Conservation (phyloP, 495 filamentous ascomycete genomes). For the Hyaloscypha variabilis region DNA sequence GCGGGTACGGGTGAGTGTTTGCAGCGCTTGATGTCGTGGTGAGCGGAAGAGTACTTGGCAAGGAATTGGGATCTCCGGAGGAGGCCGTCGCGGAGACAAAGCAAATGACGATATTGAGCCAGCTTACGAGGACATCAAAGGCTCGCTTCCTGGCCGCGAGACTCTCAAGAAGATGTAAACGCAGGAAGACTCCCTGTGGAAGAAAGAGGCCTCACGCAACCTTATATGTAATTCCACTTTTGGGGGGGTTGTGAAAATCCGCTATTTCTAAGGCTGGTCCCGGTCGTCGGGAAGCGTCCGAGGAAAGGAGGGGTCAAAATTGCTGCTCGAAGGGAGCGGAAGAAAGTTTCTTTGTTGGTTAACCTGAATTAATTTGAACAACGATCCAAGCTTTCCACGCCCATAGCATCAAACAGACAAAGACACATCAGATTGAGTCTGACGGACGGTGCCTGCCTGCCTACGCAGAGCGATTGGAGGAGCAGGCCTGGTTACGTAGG, state of each 20-base stretch:
- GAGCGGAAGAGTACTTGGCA: not conserved
- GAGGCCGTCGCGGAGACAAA: not conserved
- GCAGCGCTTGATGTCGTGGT: not conserved
- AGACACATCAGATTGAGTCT: not conserved
- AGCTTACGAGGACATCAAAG: not conserved
- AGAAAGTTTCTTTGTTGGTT: not conserved
- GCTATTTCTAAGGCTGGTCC: not conserved
- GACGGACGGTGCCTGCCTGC: not conserved
- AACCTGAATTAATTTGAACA: not conserved
- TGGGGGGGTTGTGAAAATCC: not conserved
- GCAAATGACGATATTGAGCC: not conserved
- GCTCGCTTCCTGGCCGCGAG: not conserved
- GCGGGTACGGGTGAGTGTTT: not conserved
- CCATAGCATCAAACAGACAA: not conserved
- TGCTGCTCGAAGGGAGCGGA: not conserved
- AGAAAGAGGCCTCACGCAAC: not conserved
- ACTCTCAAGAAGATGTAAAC: not conserved
- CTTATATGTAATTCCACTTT: not conserved
- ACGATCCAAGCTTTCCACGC: not conserved
- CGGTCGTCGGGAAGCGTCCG: not conserved
- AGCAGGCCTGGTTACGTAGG: not conserved
- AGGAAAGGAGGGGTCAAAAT: not conserved
- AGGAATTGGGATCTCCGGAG: not conserved
- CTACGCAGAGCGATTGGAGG: not conserved
- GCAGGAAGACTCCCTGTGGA: not conserved